phyloP scores from a whole-genome alignment of 805 yeast species.

The Priceomyces carsonii region DNA sequence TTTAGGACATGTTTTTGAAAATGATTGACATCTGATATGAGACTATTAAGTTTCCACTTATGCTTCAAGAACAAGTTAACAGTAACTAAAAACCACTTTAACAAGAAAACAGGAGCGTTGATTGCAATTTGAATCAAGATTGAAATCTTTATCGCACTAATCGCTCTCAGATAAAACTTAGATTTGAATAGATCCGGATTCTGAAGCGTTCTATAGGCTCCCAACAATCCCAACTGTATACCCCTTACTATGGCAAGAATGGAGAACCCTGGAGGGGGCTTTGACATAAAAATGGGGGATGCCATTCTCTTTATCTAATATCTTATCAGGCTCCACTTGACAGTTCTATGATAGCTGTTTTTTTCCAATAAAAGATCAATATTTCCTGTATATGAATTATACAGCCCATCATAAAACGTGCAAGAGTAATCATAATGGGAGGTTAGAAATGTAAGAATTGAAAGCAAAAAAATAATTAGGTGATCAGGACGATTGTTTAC shows the following conservation, averaged over 20 bases:
- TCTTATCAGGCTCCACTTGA: no score
- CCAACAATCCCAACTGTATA: conserved; percentile 51
- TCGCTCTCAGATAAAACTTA: conserved; percentile 36
- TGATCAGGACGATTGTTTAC: no score
- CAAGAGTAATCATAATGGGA: no score
- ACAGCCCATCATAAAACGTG: no score
- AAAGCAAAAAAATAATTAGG: no score
- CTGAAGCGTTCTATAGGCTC: conserved; percentile 46
- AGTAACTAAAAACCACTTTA: conserved; percentile 12
- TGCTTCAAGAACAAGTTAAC: conserved; percentile 7
- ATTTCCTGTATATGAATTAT: no score
- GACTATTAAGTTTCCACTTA: conserved; percentile 8
- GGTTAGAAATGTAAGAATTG: no score
- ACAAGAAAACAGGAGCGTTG: conserved; percentile 8
- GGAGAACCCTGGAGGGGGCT: conserved; percentile 58
- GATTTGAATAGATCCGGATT: conserved; percentile 40
- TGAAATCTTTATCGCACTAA: conserved; percentile 36
- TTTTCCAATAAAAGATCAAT: no score
- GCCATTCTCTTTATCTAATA: no score
- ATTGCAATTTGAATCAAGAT: conserved; percentile 31
- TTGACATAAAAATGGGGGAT: conserved; percentile 58
- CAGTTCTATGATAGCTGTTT: no score
- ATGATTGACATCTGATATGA: conserved; percentile 18
- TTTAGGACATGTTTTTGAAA: conserved; percentile 40
- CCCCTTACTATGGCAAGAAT: conserved; percentile 51